Conservation (phyloP, 139 green algal genomes). For the Edaphochlamys debaryana region DNA sequence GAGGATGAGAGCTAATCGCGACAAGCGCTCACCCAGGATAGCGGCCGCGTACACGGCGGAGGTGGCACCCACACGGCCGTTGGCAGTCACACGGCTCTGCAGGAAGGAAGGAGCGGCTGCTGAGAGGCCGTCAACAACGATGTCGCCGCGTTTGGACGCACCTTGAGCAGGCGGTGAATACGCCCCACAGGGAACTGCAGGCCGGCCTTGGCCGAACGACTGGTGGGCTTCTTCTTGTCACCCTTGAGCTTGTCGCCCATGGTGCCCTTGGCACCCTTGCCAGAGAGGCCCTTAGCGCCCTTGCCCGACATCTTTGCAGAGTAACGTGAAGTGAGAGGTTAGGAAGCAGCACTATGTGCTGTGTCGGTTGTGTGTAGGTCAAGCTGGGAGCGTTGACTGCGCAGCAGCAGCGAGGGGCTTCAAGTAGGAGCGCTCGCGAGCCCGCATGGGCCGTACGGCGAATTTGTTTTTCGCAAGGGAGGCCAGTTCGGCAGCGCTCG, state of each 20-base stretch:
- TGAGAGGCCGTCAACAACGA: neutral
- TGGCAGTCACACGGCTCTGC: conserved; percentile 89
- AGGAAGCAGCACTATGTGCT: neutral
- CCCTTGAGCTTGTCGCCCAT: conserved; percentile 84
- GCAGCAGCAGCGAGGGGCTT: no score
- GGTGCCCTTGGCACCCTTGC: conserved; percentile 92
- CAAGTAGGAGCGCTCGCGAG: no score
- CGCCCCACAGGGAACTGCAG: conserved; percentile 98
- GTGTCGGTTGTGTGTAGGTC: no score
- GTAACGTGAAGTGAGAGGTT: neutral
- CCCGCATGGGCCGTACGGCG: no score
- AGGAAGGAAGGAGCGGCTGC: neutral
- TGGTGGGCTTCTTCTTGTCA: conserved; percentile 84
- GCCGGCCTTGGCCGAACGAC: conserved; percentile 85
- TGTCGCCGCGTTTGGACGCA: no score
- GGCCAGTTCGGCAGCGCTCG: no score
- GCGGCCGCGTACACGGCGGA: conserved; percentile 98
- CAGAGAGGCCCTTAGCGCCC: conserved; percentile 40
- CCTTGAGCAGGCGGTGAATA: conserved; percentile 98
- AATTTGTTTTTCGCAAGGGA: no score
- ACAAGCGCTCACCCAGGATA: conserved; percentile 91
- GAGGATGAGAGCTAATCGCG: no score
- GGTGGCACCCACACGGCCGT: conserved; percentile 97
- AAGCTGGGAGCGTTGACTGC: no score
- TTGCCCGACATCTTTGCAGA: conserved; percentile 34